Percentiles rank a stretch among this genome's conserved stretches.
Conservation (phyloP, 176 grass and related monocot genomes). For the Cenchrus americanus region DNA sequence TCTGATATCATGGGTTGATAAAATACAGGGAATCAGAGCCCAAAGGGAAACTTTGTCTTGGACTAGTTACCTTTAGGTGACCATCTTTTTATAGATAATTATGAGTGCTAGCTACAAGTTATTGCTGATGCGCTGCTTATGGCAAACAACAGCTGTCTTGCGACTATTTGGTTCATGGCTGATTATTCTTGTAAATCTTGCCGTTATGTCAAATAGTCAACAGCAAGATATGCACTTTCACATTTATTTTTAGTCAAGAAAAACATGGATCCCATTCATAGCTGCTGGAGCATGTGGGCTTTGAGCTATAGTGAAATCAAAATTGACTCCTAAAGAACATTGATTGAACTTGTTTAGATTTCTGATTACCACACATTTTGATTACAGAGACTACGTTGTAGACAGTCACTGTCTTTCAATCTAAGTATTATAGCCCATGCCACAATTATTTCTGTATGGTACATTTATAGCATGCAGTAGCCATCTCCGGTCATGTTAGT, state of each 20-base stretch:
- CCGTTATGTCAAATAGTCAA: conserved; percentile 31
- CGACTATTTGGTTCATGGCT: conserved; percentile 18
- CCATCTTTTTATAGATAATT: conserved; percentile 21
- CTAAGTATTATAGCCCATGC: conserved; percentile 20
- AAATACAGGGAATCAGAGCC: conserved; percentile 7
- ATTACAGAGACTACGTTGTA: conserved; percentile 12
- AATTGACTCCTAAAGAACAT: not conserved
- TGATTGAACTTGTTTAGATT: not conserved
- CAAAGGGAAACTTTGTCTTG: conserved; percentile 18
- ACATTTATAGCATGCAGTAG: not conserved
- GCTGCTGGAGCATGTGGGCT: conserved; percentile 21
- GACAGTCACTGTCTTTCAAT: conserved; percentile 2
- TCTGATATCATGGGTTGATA: conserved; percentile 5
- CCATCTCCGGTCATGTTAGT: conserved; percentile 19
- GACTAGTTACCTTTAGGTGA: conserved; percentile 14
- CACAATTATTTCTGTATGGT: conserved; percentile 26
- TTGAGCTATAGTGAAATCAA: conserved; percentile 14
- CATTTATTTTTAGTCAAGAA: conserved; percentile 10
- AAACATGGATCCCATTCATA: conserved; percentile 25
- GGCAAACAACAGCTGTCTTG: conserved; percentile 4
- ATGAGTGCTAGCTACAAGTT: conserved; percentile 9
- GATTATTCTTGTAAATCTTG: conserved; percentile 2
- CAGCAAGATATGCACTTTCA: not conserved
- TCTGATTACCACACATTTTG: not conserved
- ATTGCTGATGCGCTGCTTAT: not conserved